Evolutionary conservation across 306 rosid species (phyloP).

Genomic region (Quercus ilex): DNA sequence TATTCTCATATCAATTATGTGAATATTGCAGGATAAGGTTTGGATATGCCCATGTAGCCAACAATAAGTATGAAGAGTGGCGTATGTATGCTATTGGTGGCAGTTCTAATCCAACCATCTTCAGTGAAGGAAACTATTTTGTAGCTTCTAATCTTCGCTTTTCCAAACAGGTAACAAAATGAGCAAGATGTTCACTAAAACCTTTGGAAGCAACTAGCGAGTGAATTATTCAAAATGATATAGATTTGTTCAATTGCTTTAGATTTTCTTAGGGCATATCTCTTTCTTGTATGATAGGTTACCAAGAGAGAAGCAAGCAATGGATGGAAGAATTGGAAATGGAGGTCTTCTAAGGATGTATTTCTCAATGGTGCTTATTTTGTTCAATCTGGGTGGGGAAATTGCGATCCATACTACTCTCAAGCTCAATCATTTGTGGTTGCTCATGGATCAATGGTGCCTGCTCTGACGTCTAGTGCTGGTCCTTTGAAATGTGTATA

Average conservation of each 20-base stretch:
- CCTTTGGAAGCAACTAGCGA: background rate
- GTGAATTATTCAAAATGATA: background rate
- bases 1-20: background rate
- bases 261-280: background rate
- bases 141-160: slow-evolving; percentile 32
- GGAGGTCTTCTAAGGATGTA: slow-evolving; percentile 75
- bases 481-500: slow-evolving; percentile 55
- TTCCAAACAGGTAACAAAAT: slow-evolving; percentile 50
- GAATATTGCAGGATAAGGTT: slow-evolving; percentile 65
- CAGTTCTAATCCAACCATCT: slow-evolving; percentile 83
- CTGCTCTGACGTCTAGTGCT: slow-evolving; percentile 60
- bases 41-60: slow-evolving; percentile 83
- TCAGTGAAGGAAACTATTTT: slow-evolving; percentile 78
- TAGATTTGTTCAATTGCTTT: background rate
- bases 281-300: slow-evolving; percentile 32
- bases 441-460: slow-evolving; percentile 56
- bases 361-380: slow-evolving; percentile 83
- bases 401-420: slow-evolving; percentile 62
- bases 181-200: background rate
- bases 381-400: slow-evolving; percentile 89
- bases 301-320: slow-evolving; percentile 59
- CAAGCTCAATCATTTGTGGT: slow-evolving; percentile 51
- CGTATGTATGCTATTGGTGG: slow-evolving; percentile 86
- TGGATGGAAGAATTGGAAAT: slow-evolving; percentile 72
- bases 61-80: slow-evolving; percentile 80